phyloP scores from a whole-genome alignment of 768 basidiomycete species.

The Mycena sanguinolenta region DNA sequence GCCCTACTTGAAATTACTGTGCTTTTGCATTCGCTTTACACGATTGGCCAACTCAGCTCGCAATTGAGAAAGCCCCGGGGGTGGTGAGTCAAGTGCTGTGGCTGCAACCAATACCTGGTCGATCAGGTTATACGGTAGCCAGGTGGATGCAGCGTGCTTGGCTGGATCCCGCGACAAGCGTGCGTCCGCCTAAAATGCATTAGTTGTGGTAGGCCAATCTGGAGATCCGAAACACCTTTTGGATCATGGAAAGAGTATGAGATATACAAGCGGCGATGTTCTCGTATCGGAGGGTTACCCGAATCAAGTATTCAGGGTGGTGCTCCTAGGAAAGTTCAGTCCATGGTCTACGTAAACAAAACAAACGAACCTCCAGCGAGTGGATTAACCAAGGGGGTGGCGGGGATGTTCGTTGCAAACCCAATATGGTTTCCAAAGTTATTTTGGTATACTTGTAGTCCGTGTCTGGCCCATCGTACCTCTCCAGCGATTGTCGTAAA shows the following conservation, averaged over 20 bases:
- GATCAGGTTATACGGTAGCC: conserved; percentile 87
- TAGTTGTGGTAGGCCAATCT: conserved; percentile 28
- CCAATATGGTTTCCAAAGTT: conserved; percentile 82
- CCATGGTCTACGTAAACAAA: neutral
- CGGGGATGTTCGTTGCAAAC: conserved; percentile 67
- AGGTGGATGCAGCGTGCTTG: conserved; percentile 72
- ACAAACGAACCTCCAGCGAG: conserved; percentile 71
- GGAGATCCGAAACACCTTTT: conserved; percentile 73
- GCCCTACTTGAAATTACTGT: conserved; percentile 57
- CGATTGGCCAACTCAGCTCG: conserved; percentile 73
- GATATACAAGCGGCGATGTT: conserved; percentile 83
- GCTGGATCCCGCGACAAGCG: conserved; percentile 65
- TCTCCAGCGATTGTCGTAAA: conserved; percentile 82
- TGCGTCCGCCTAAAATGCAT: conserved; percentile 61
- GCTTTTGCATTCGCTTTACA: conserved; percentile 77
- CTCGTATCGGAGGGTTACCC: conserved; percentile 83
- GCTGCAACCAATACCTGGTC: conserved; percentile 85
- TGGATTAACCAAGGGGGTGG: conserved; percentile 90
- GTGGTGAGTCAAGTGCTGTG: conserved; percentile 63
- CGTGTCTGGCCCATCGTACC: conserved; percentile 79
- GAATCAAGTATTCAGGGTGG: conserved; percentile 88
- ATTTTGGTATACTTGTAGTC: conserved; percentile 84
- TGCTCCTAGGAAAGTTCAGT: conserved; percentile 59
- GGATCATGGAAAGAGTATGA: conserved; percentile 77
- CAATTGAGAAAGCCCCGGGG: conserved; percentile 64